Conservation (phyloP, 805 yeast species). For the Metschnikowia shivogae region DNA sequence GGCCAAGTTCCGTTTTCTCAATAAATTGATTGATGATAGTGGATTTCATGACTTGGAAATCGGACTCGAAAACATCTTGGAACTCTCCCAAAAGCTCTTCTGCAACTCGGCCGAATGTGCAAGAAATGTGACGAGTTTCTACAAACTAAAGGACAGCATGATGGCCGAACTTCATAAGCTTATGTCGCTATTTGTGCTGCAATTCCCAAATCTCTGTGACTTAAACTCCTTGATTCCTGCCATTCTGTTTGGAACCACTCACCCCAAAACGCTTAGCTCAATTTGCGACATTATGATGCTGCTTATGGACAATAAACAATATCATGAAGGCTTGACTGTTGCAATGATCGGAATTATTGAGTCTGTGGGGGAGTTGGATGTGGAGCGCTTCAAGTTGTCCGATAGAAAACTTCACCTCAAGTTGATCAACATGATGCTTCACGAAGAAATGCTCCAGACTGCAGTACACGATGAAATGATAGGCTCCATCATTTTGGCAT, state of each 20-base stretch:
- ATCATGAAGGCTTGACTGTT: slow-evolving; percentile 7
- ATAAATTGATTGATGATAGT: slow-evolving; percentile 16
- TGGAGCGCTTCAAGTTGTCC: slow-evolving; percentile 57
- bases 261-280: slow-evolving; percentile 24
- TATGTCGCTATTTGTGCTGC: slow-evolving; percentile 12
- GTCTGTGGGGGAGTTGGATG: slow-evolving; percentile 57
- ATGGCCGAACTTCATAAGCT: slow-evolving; percentile 27
- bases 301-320: slow-evolving; percentile 10
- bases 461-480: slow-evolving; percentile 29
- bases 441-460: slow-evolving; percentile 35
- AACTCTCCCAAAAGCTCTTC: slow-evolving; percentile 19
- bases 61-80: slow-evolving; percentile 16
- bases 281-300: slow-evolving; percentile 19
- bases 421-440: slow-evolving; percentile 50
- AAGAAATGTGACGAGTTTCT: slow-evolving; percentile 30
- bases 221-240: slow-evolving; percentile 2
- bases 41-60: slow-evolving; percentile 1
- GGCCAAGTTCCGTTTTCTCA: slow-evolving; percentile 27
- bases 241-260: slow-evolving; percentile 20
- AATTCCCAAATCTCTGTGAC: slow-evolving; percentile 1
- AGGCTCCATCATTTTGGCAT: slow-evolving; percentile 24
- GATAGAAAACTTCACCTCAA: slow-evolving; percentile 61
- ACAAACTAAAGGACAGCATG: slow-evolving; percentile 41
- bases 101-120: slow-evolving; percentile 19
- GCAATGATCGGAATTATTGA: slow-evolving; percentile 31